Evolutionary conservation across 148 eudicot species (phyloP).

Genomic region (Pouteria glomerata): DNA sequence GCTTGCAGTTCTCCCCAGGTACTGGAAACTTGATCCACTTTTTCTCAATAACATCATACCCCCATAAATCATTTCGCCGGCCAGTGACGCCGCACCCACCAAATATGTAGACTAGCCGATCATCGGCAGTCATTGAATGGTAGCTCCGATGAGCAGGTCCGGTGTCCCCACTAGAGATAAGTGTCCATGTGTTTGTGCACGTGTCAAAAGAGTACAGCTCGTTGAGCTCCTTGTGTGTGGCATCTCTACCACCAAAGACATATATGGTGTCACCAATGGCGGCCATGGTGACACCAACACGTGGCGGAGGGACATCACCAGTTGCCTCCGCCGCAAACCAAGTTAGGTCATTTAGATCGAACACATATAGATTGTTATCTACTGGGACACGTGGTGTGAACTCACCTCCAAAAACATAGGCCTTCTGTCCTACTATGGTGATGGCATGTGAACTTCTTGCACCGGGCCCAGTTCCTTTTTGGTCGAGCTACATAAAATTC

Average conservation of each 20-base stretch:
- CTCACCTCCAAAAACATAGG: slow-evolving; percentile 88
- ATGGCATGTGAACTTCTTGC: slow-evolving; percentile 97
- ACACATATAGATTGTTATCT: slow-evolving; percentile 69
- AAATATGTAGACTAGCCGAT: slow-evolving; percentile 53
- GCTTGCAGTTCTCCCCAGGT: slow-evolving; percentile 63
- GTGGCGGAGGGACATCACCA: slow-evolving; percentile 84
- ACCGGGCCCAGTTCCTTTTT: slow-evolving; percentile 75
- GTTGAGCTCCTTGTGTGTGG: slow-evolving; percentile 70
- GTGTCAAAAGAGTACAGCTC: slow-evolving; percentile 90
- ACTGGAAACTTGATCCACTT: slow-evolving; percentile 57
- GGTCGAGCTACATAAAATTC: slow-evolving; percentile 52
- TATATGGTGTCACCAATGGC: slow-evolving; percentile 59
- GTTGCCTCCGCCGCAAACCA: slow-evolving; percentile 66
- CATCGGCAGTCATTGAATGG: slow-evolving; percentile 73
- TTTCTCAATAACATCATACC: slow-evolving; percentile 52
- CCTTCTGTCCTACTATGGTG: slow-evolving; percentile 64
- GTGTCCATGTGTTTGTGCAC: slow-evolving; percentile 56
- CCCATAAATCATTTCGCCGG: slow-evolving; percentile 85
- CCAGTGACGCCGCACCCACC: slow-evolving; percentile 86
- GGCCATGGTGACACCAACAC: slow-evolving; percentile 90
- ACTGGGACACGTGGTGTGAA: slow-evolving; percentile 92
- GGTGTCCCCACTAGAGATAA: slow-evolving; percentile 43
- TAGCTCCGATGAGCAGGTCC: slow-evolving; percentile 84
- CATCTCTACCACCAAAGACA: slow-evolving; percentile 89
- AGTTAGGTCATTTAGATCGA: slow-evolving; percentile 55